Base-by-base conservation (phyloP, 2,329 filamentous ascomycete species). In the Zasmidium citrigriseum region DNA sequence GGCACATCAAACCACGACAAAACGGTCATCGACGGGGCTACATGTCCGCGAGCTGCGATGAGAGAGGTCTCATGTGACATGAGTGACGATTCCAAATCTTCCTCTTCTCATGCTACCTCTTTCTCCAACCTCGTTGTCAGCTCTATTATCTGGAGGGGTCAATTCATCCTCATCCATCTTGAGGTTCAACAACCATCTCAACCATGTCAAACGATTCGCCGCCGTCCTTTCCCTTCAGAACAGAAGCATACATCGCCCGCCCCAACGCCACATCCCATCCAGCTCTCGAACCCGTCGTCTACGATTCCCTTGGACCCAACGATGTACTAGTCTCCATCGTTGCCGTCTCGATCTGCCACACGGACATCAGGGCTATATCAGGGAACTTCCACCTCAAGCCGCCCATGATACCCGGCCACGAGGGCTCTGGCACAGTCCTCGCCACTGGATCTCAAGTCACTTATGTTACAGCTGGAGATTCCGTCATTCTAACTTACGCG, bases 331-430 rank as follows among this genome's bases (percentile, higher is more conserved):
- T 67, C 29, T 60, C 64, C 45, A 65, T 62, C 27, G 59, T 60
- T 12, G 62, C 62, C 45, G 60, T 60, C 53, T 63, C 60, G 7
- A 44, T 66, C 25, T 67, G 65, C 58, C 63, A 65, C 51, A 62
- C 55, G 18, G 65, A 67, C 46, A 46, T 65, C 21, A 58, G 57
- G 46, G 61, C 65, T 25, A 60, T 62, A 12, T 9, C 48, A 60
- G 24, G 65, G 62, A 2, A 57, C 57, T 67, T 67, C 52, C 58
- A 64, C 46, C 55, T 67, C 52, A 57, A 58, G 48, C 64, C 62
- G 10, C 64, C 65, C 11, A 47, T 67, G 47, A 65, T 67, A 52
- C 56, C 65, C n/a, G 65, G 65, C 49, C 65, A 67, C 50, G 65
- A 67, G 55, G 64, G 54, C 11, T 47, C 64, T 22, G 65, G 65